phyloP scores from a whole-genome alignment of 139 green algal species.

The Pycnococcus provasolii region DNA sequence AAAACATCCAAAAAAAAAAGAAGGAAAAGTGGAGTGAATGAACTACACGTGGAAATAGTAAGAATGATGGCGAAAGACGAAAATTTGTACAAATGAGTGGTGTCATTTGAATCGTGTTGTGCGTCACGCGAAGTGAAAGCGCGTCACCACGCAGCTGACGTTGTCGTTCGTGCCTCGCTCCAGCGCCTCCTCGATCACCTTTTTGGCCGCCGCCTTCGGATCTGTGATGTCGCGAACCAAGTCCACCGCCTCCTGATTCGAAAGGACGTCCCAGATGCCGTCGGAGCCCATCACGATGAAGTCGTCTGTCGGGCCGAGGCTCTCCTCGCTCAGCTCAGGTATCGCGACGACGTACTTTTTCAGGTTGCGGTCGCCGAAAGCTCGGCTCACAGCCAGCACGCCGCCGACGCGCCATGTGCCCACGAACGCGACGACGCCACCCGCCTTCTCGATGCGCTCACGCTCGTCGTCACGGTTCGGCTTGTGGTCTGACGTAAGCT shows the following conservation, averaged over 20 bases:
- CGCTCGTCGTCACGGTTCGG: slow-evolving; percentile 80
- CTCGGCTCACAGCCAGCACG: slow-evolving; percentile 84
- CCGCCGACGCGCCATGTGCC: slow-evolving; percentile 90
- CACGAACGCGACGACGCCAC: slow-evolving; percentile 80
- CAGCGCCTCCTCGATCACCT: slow-evolving; percentile 29
- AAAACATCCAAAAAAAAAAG: neutral
- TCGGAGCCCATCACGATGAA: slow-evolving; percentile 79
- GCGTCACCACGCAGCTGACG: slow-evolving; percentile 36
- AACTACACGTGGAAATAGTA: slow-evolving; percentile 44
- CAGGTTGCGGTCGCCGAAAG: slow-evolving; percentile 85
- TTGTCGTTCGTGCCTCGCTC: slow-evolving; percentile 29
- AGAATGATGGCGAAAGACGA: neutral
- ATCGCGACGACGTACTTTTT: slow-evolving; percentile 72
- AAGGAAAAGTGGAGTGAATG: slow-evolving; percentile 41
- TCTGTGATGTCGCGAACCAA: slow-evolving; percentile 27
- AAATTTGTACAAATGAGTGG: no score
- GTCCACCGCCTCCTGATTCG: slow-evolving; percentile 31
- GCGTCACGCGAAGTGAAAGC: slow-evolving; percentile 17
- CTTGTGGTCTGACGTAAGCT: slow-evolving; percentile 85
- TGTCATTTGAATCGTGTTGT: neutral
- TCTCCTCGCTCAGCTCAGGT: slow-evolving; percentile 64
- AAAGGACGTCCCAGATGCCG: slow-evolving; percentile 79
- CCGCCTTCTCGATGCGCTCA: slow-evolving; percentile 73
- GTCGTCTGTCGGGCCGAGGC: slow-evolving; percentile 39
- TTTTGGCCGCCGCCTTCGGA: slow-evolving; percentile 28